Evolutionary conservation across 306 rosid genomes (phyloP).

Genomic region (Astragalus membranaceus): DNA sequence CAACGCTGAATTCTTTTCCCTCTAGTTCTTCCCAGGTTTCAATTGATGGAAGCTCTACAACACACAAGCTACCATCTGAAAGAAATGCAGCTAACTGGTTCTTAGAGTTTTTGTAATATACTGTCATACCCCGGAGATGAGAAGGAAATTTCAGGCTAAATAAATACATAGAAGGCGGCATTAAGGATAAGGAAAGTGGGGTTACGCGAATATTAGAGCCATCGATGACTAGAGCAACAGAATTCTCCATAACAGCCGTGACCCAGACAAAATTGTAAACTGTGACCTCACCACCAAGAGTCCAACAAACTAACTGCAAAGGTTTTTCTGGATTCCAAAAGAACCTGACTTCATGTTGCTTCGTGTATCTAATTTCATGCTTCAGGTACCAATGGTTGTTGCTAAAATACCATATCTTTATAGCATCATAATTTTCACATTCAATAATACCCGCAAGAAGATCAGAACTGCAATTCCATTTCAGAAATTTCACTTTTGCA

Average conservation of each 20-base stretch:
- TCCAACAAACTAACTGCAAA: conserved; percentile 81
- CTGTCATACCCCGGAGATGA: conserved; percentile 57
- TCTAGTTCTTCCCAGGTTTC: conserved; percentile 92
- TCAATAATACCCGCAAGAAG: conserved; percentile 82
- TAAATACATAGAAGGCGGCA: conserved; percentile 90
- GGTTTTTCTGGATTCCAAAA: conserved; percentile 81
- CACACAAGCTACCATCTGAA: conserved; percentile 67
- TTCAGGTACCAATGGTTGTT: conserved; percentile 90
- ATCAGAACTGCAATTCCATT: conserved; percentile 99
- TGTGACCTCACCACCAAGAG: conserved; percentile 66
- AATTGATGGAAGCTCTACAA: conserved; percentile 71
- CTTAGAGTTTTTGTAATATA: conserved; percentile 58
- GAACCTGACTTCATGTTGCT: conserved; percentile 59
- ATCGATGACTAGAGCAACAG: conserved; percentile 70
- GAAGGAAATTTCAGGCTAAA: conserved; percentile 69
- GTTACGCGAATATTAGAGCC: conserved; percentile 61
- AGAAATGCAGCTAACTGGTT: conserved; percentile 61
- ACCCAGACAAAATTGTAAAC: conserved; percentile 66
- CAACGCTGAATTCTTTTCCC: conserved; percentile 64
- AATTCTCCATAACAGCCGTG: conserved; percentile 69
- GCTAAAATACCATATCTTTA: conserved; percentile 83
- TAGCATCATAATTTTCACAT: conserved; percentile 57
- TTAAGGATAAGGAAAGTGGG: conserved; percentile 59
- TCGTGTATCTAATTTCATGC: conserved; percentile 69
- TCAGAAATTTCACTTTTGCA: conserved; percentile 51